These are phyloP conservation scores for Oryza glumipatula DNA, from an alignment of 176 grass and related monocot species.

Conservation along the genomic window DNA sequence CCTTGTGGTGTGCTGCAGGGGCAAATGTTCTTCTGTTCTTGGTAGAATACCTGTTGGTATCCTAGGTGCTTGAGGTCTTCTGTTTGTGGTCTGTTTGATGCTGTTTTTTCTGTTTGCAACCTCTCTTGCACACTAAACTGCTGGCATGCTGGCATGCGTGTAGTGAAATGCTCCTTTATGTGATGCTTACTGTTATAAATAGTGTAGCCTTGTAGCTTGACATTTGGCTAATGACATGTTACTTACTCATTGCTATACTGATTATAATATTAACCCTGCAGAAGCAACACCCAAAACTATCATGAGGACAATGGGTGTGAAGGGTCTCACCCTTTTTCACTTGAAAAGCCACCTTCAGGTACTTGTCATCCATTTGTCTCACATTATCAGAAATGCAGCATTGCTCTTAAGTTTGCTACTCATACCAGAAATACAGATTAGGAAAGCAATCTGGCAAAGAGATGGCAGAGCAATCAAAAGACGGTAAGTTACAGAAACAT, in stretches of 20 bases:
- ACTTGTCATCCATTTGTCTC: conserved; percentile 21
- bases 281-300: conserved; percentile 83
- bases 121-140: background rate
- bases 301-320: conserved; percentile 88
- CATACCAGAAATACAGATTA: conserved; percentile 83
- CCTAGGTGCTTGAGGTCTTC: background rate
- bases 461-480: conserved; percentile 68
- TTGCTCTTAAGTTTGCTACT: conserved; percentile 22
- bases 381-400: conserved; percentile 5
- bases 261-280: conserved; percentile 34
- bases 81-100: background rate
- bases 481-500: conserved; percentile 48
- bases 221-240: background rate
- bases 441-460: conserved; percentile 83
- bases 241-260: background rate
- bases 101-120: background rate
- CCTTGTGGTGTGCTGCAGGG: background rate
- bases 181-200: background rate
- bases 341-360: conserved; percentile 96
- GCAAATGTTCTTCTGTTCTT: background rate
- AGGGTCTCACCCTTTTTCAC: conserved; percentile 89
- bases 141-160: background rate
- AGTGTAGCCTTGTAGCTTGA: conserved; percentile 11
- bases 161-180: background rate
- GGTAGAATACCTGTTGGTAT: background rate